phyloP scores from a whole-genome alignment of 139 green algal species.

The Tetratostichococcus sp. region DNA sequence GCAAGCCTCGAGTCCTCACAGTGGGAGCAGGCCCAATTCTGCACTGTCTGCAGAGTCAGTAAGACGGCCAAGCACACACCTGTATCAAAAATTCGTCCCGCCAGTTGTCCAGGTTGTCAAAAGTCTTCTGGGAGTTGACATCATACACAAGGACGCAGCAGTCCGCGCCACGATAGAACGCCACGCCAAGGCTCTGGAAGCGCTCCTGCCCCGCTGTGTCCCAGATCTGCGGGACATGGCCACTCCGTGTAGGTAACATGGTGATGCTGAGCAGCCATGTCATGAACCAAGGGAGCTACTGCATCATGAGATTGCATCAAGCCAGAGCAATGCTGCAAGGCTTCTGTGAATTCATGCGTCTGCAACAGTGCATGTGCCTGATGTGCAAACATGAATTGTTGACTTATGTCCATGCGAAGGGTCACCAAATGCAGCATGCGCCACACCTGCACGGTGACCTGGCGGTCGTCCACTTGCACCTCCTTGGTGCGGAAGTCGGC shows the following conservation, averaged over 20 bases:
- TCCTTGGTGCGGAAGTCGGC: slow-evolving; percentile 99
- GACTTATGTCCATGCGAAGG: background rate
- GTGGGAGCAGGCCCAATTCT: no score
- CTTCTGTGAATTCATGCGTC: no score
- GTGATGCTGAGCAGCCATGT: no score
- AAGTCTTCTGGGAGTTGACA: slow-evolving; percentile 92
- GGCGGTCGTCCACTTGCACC: slow-evolving; percentile 93
- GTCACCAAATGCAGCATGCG: background rate
- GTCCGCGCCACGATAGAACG: slow-evolving; percentile 97
- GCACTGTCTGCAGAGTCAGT: no score
- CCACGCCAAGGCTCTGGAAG: slow-evolving; percentile 95
- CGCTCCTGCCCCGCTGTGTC: slow-evolving; percentile 97
- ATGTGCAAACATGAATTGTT: no score
- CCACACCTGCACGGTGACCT: slow-evolving; percentile 92
- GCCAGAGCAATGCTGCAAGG: no score
- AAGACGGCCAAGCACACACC: no score
- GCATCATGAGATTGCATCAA: no score
- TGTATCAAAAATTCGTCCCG: slow-evolving; percentile 97
- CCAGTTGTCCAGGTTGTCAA: slow-evolving; percentile 98
- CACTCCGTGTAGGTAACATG: no score
- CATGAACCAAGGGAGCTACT: no score
- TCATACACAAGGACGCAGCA: slow-evolving; percentile 98
- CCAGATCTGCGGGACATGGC: slow-evolving; percentile 81
- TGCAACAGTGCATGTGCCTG: no score
- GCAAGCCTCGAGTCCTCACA: no score